Conservation (phyloP, 108 stramenopile genomes). For the Schizochytrium sp. region DNA sequence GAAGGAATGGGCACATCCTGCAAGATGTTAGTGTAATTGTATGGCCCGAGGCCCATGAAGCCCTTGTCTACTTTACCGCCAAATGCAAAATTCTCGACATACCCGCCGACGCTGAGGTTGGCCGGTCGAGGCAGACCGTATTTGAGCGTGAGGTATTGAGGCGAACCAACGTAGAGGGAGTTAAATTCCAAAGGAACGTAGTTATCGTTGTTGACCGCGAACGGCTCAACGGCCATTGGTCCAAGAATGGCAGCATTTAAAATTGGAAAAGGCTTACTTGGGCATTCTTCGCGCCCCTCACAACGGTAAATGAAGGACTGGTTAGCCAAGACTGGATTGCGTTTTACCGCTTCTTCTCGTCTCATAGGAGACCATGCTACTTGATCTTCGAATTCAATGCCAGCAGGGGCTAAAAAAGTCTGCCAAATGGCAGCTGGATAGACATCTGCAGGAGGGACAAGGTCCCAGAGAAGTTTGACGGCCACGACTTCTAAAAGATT, state of each 20-base stretch:
- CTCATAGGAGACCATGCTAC: conserved; percentile 15
- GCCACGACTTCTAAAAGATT: neutral
- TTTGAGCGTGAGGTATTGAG: neutral
- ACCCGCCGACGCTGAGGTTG: conserved; percentile 33
- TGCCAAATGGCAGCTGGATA: conserved; percentile 40
- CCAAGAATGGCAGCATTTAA: conserved; percentile 51
- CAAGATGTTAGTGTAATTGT: conserved; percentile 8
- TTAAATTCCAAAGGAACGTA: conserved; percentile 54
- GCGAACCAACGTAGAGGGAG: conserved; percentile 51
- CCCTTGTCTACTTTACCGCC: conserved; percentile 14
- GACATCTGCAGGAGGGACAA: conserved; percentile 1
- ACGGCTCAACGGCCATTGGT: conserved; percentile 27
- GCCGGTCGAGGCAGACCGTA: neutral
- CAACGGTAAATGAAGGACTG: conserved; percentile 40
- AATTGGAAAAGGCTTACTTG: neutral
- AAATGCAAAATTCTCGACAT: conserved; percentile 40
- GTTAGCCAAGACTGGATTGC: neutral
- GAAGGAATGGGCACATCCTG: conserved; percentile 44
- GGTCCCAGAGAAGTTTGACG: conserved; percentile 38
- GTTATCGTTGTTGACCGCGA: neutral
- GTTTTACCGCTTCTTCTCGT: neutral
- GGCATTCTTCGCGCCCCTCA: neutral
- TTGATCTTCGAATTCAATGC: conserved; percentile 8
- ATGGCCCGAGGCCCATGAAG: neutral
- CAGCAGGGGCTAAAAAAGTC: conserved; percentile 20